Conservation (phyloP, 2,329 filamentous ascomycete species). For the Mollisia scopiformis region DNA sequence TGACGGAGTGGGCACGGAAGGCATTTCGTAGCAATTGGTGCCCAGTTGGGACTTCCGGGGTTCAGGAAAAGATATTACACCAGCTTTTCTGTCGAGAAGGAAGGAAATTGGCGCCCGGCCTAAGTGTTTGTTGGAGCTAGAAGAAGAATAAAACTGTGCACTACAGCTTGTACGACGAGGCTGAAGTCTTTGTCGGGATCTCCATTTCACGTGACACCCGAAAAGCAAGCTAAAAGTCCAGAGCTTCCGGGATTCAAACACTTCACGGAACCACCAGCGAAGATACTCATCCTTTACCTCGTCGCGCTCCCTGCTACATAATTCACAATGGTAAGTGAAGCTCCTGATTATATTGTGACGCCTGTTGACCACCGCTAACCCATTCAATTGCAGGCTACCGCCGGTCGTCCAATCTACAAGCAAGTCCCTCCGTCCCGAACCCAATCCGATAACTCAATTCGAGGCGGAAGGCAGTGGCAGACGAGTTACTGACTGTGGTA, state of each 20-base stretch:
- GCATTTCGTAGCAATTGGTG: constrained; percentile 33
- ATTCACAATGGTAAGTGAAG: constrained; percentile 36
- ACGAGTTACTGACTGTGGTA: constrained; percentile 18
- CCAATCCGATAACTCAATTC: constrained; percentile 1
- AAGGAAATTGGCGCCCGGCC: constrained; percentile 7
- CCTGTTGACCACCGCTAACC: constrained; percentile 21
- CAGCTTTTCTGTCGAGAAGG: neutral
- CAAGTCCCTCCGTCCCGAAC: constrained; percentile 28
- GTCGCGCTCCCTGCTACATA: constrained; percentile 14
- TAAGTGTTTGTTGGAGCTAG: neutral
- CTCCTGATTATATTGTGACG: neutral
- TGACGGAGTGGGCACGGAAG: constrained; percentile 47
- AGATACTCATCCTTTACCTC: constrained; percentile 13
- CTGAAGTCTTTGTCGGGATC: constrained; percentile 1
- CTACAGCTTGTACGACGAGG: neutral
- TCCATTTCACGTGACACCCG: neutral
- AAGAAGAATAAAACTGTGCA: neutral
- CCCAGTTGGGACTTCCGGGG: constrained; percentile 1
- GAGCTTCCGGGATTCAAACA: constrained; percentile 24
- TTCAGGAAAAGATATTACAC: neutral
- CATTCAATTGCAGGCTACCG: constrained; percentile 33
- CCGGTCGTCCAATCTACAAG: constrained; percentile 36
- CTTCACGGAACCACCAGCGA: constrained; percentile 23
- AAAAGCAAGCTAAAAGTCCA: constrained; percentile 17
- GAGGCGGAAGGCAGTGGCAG: neutral